These are phyloP conservation scores for Phytopythium boreale DNA, from an alignment of 352 stramenopile genomes.

Conservation along the genomic window DNA sequence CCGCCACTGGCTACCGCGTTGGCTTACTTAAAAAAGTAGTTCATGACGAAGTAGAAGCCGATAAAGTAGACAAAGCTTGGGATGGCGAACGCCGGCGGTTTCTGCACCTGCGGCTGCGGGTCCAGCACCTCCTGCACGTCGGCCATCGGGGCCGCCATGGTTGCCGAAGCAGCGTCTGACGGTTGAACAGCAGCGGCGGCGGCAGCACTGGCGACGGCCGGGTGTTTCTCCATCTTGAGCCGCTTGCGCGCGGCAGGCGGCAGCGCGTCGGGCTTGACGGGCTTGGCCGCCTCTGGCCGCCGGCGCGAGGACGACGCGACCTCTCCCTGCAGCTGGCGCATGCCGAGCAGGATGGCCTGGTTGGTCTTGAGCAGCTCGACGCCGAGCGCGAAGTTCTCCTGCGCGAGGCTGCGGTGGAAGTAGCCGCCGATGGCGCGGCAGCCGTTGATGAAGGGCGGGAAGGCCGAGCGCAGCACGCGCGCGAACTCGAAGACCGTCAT, in stretches of 20 bases:
- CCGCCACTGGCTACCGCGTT: not conserved
- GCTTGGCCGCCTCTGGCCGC: constrained; percentile 33
- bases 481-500: constrained; percentile 92
- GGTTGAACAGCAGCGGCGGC: constrained; percentile 14
- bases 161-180: not conserved
- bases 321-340: constrained; percentile 77
- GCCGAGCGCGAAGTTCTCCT: constrained; percentile 70
- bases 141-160: constrained; percentile 17
- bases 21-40: constrained; percentile 59
- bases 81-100: constrained; percentile 42
- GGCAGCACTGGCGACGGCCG: constrained; percentile 8
- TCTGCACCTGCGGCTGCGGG: constrained; percentile 50
- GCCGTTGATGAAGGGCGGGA: constrained; percentile 96
- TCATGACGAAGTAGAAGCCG: constrained; percentile 62
- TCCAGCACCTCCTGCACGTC: constrained; percentile 43
- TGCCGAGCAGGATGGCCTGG: constrained; percentile 72
- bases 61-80: constrained; percentile 68
- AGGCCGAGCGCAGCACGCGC: constrained; percentile 90
- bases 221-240: constrained; percentile 67
- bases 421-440: constrained; percentile 93
- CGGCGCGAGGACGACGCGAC: constrained; percentile 58
- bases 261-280: constrained; percentile 47
- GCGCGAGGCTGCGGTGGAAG: constrained; percentile 72
- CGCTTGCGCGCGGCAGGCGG: constrained; percentile 54
- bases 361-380: constrained; percentile 83